A percentile compares a stretch with the other conserved stretches of the same genome.
These are phyloP conservation scores for Colletotrichum tropicicola DNA, from an alignment of 2,329 filamentous ascomycete species.

Conservation along the genomic window DNA sequence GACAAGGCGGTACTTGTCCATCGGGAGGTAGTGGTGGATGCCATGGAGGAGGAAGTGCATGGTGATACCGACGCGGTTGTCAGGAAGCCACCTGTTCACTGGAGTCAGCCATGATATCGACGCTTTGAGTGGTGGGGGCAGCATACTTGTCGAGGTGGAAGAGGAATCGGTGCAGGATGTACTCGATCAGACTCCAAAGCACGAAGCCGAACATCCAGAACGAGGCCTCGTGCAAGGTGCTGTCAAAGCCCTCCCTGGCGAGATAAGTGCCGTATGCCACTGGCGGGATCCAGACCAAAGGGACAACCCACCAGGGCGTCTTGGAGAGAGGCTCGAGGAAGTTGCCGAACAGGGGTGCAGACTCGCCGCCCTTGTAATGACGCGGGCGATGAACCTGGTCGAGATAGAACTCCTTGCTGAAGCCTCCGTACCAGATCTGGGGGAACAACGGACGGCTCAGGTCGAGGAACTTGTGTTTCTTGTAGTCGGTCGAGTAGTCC, in stretches of 20 bases:
- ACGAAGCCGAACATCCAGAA: slow-evolving; percentile 78
- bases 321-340: slow-evolving; percentile 97
- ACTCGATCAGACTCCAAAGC: slow-evolving; percentile 92
- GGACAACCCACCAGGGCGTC: slow-evolving; percentile 94
- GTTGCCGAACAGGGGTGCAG: slow-evolving; percentile 95
- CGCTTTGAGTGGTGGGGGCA: neutral
- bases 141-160: slow-evolving; percentile 94
- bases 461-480: slow-evolving; percentile 93
- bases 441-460: slow-evolving; percentile 83
- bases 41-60: slow-evolving; percentile 94
- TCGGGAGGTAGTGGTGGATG: slow-evolving; percentile 98
- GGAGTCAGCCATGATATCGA: slow-evolving; percentile 39
- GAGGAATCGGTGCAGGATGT: slow-evolving; percentile 85
- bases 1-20: slow-evolving; percentile 96
- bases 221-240: slow-evolving; percentile 53
- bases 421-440: slow-evolving; percentile 89
- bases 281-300: slow-evolving; percentile 83
- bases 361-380: slow-evolving; percentile 93
- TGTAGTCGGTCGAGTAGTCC: slow-evolving; percentile 79
- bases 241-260: slow-evolving; percentile 69
- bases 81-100: slow-evolving; percentile 90
- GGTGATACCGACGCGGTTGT: slow-evolving; percentile 88
- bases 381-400: slow-evolving; percentile 95
- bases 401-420: slow-evolving; percentile 95
- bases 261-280: slow-evolving; percentile 77